phyloP scores from a whole-genome alignment of 192 early-diverging fungal genomes.

The Cetraspora pellucida region DNA sequence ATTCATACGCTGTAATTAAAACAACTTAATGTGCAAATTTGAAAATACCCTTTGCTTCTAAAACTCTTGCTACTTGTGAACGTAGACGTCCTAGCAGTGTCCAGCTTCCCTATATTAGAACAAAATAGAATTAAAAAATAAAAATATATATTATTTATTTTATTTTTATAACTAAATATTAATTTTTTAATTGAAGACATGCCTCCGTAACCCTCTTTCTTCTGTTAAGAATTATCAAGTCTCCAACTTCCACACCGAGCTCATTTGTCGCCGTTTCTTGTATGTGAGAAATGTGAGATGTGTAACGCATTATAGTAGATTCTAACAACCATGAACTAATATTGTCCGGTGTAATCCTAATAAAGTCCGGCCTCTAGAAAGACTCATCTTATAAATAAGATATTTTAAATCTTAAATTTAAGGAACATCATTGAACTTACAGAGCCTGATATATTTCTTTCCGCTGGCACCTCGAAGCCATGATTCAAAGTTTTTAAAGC shows the following conservation, averaged over 20 bases:
- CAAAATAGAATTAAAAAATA: background rate
- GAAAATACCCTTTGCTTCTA: slow-evolving; percentile 54
- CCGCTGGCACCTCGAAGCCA: too few species aligned
- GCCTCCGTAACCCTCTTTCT: slow-evolving; percentile 52
- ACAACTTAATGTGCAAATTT: background rate
- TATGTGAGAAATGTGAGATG: slow-evolving; percentile 18
- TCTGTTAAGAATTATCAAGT: slow-evolving; percentile 58
- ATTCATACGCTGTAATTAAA: background rate
- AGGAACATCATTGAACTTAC: too few species aligned
- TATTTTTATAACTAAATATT: background rate
- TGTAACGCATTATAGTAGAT: slow-evolving; percentile 33
- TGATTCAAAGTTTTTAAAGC: background rate
- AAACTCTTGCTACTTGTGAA: slow-evolving; percentile 49
- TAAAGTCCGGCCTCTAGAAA: too few species aligned
- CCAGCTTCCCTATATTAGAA: slow-evolving; percentile 44
- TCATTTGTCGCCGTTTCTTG: slow-evolving; percentile 30
- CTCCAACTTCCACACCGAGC: slow-evolving; percentile 53
- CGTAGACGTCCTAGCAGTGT: slow-evolving; percentile 66
- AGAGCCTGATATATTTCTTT: too few species aligned
- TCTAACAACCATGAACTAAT: slow-evolving; percentile 45
- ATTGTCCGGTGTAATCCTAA: slow-evolving; percentile 35
- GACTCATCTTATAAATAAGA: too few species aligned
- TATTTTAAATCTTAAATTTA: too few species aligned
- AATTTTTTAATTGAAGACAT: slow-evolving; percentile 34
- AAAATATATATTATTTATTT: background rate